Evolutionary conservation across 176 grass and related monocot genomes (phyloP).

Genomic region (Triticum monococcum): DNA sequence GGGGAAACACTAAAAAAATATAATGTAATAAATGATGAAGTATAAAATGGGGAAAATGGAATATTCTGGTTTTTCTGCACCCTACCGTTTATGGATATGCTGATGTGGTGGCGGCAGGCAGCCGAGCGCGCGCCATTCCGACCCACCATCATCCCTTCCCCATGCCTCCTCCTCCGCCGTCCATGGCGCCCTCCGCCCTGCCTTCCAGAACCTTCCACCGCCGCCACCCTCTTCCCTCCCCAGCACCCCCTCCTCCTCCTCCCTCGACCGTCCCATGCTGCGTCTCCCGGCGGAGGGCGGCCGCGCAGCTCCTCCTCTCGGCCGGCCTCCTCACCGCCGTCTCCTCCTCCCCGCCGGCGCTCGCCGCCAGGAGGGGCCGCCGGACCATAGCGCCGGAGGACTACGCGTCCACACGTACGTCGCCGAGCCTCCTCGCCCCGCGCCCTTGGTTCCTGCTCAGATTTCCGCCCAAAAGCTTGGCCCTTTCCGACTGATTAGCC

Average conservation of each 20-base stretch:
- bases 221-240: neutral
- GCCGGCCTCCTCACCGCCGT: constrained; percentile 34
- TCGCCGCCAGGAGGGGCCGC: constrained; percentile 52
- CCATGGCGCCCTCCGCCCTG: constrained; percentile 35
- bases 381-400: constrained; percentile 40
- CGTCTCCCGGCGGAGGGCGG: constrained; percentile 40
- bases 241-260: neutral
- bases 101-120: neutral
- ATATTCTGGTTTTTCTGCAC: neutral
- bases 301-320: constrained; percentile 45
- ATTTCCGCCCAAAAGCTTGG: neutral
- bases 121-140: constrained; percentile 32
- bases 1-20: too few species aligned
- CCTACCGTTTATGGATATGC: constrained; percentile 28
- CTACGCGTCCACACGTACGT: constrained; percentile 48
- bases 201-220: constrained; percentile 39
- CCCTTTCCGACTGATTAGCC: neutral
- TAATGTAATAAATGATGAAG: neutral
- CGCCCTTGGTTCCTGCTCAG: neutral
- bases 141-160: neutral
- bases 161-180: neutral
- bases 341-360: constrained; percentile 25
- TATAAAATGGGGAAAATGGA: neutral
- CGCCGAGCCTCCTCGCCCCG: neutral
- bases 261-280: neutral